Percentiles rank a stretch among this genome's conserved stretches.
Conservation (phyloP, 768 basidiomycete species). For the Suillus subalutaceus region DNA sequence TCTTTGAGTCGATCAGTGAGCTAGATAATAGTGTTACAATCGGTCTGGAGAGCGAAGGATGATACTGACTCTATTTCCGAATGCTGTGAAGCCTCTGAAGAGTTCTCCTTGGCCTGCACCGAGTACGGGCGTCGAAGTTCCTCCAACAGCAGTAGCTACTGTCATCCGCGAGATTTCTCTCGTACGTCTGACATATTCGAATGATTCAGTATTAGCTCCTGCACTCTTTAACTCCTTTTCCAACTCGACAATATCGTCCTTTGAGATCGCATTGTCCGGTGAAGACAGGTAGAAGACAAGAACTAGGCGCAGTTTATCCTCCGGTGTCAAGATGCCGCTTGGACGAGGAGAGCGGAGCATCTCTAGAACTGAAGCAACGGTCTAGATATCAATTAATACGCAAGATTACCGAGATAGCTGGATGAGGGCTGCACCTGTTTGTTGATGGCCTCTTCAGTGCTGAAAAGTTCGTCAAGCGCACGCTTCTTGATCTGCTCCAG, state of each 20-base stretch:
- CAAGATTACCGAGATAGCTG: slow-evolving; percentile 3
- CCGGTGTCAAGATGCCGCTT: slow-evolving; percentile 64
- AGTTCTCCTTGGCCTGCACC: slow-evolving; percentile 80
- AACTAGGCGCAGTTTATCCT: slow-evolving; percentile 91
- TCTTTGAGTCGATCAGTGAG: slow-evolving; percentile 93
- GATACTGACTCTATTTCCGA: slow-evolving; percentile 79
- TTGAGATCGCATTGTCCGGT: slow-evolving; percentile 76
- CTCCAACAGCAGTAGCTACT: slow-evolving; percentile 59
- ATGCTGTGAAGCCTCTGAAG: slow-evolving; percentile 90
- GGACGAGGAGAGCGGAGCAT: slow-evolving; percentile 76
- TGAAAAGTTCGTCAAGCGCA: slow-evolving; percentile 96
- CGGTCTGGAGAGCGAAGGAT: not conserved
- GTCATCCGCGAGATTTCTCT: slow-evolving; percentile 95
- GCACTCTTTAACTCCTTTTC: slow-evolving; percentile 84
- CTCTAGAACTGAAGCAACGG: slow-evolving; percentile 79
- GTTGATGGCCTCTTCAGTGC: slow-evolving; percentile 87
- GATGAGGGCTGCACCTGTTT: slow-evolving; percentile 63
- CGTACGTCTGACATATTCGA: slow-evolving; percentile 91
- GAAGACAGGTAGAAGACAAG: slow-evolving; percentile 95
- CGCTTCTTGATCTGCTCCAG: slow-evolving; percentile 95
- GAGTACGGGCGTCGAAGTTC: slow-evolving; percentile 68
- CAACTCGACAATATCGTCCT: slow-evolving; percentile 86
- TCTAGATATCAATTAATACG: slow-evolving; percentile 42
- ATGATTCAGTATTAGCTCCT: slow-evolving; percentile 79
- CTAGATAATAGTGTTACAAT: slow-evolving; percentile 41